Conservation (phyloP, 805 yeast genomes). For the Hanseniaspora occidentalis region DNA sequence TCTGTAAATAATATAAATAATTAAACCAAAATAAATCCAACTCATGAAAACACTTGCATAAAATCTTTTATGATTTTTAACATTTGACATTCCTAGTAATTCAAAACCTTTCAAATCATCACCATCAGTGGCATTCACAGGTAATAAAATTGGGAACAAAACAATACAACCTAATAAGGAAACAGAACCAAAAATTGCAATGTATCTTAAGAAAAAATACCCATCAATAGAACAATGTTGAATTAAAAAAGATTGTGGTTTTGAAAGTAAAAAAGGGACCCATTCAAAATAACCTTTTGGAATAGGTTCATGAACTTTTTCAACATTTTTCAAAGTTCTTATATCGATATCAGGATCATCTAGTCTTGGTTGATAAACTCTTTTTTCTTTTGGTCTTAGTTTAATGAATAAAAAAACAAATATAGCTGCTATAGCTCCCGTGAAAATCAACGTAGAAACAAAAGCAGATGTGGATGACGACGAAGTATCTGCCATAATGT, state of each 20-base stretch:
- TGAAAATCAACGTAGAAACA: conserved; percentile 56
- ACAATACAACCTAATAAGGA: conserved; percentile 42
- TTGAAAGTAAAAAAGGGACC: conserved; percentile 37
- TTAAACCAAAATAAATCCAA: conserved; percentile 60
- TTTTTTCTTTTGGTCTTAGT: conserved; percentile 48
- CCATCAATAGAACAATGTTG: conserved; percentile 71
- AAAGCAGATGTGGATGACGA: conserved; percentile 65
- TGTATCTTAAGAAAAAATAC: conserved; percentile 56
- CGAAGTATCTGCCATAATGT: conserved; percentile 12
- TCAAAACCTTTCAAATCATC: conserved; percentile 45
- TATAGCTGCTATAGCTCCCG: conserved; percentile 44
- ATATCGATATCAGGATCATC: conserved; percentile 3
- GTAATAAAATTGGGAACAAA: conserved; percentile 57
- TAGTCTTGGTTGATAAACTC: conserved; percentile 70
- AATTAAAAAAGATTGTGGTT: conserved; percentile 49
- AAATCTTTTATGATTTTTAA: conserved; percentile 46
- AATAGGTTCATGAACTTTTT: conserved; percentile 21
- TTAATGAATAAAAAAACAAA: conserved; percentile 49
- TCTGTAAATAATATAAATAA: conserved; percentile 55
- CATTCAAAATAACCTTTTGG: conserved; percentile 46
- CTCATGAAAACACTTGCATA: conserved; percentile 68
- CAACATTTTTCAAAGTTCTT: conserved; percentile 24
- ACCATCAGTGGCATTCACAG: conserved; percentile 66
- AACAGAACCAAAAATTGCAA: conserved; percentile 40
- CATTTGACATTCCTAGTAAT: conserved; percentile 50